phyloP scores from a whole-genome alignment of 2,329 filamentous ascomycete species.

The Chaetomiaceae sp. region DNA sequence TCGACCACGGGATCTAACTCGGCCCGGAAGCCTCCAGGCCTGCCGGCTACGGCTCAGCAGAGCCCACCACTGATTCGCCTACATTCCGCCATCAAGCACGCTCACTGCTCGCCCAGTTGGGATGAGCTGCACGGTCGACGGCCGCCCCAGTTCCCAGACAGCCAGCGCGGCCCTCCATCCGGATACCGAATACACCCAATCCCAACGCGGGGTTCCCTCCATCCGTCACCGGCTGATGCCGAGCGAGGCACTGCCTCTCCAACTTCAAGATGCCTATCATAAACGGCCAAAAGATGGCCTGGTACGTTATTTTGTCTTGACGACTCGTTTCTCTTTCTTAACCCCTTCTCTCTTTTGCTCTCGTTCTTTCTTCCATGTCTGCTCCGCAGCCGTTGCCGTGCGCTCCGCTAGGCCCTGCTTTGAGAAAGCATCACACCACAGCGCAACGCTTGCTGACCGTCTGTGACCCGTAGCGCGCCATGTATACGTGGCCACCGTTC shows the following conservation, averaged over 20 bases:
- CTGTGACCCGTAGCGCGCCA: constrained; percentile 51
- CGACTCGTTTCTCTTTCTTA: background rate
- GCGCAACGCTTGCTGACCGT: constrained; percentile 17
- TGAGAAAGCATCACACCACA: background rate
- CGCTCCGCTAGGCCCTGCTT: too few species aligned
- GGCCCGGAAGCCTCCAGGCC: background rate
- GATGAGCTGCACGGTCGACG: constrained; percentile 4
- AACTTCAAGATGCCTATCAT: constrained; percentile 58
- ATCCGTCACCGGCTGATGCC: constrained; percentile 8
- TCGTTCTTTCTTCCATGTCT: background rate
- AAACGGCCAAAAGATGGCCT: constrained; percentile 69
- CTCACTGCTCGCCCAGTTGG: constrained; percentile 1
- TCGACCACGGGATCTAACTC: too few species aligned
- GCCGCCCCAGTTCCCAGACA: background rate
- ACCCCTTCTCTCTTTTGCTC: background rate
- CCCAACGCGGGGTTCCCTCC: background rate
- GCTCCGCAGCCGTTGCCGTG: too few species aligned
- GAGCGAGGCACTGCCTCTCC: background rate
- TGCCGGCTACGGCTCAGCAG: background rate
- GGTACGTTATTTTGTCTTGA: constrained; percentile 46
- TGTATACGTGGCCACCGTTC: constrained; percentile 74
- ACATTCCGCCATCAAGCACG: constrained; percentile 2
- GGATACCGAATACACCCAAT: background rate
- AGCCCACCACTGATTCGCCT: constrained; percentile 2
- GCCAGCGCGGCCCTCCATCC: background rate